Base-by-base conservation (phyloP, 108 stramenopile genomes). In the Nitzschia palea region DNA sequence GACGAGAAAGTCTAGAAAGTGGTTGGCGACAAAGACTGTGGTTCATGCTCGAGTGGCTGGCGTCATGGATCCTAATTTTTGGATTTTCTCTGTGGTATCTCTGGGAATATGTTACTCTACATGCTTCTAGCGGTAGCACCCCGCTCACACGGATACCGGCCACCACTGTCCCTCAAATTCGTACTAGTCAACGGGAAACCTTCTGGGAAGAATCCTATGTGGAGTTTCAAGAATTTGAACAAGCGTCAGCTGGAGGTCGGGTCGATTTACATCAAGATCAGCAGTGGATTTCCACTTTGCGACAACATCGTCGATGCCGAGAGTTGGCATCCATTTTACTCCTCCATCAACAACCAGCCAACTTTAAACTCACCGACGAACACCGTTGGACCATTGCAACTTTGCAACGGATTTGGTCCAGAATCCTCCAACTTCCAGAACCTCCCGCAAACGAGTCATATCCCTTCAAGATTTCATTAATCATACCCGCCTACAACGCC, bases 401-500 rank as follows among this genome's bases (percentile, higher is more conserved):
- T 20, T 54, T 66, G 31, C 32, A 9, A 4, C 51, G 55, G 9
- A 68, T 58, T 2, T 68, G 67, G 67, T 42, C 43, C 18, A 8
- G 18, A 48, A 20, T 48, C 15, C 51, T 71, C 10, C 61, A 44
- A 2, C 29, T 55, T 9, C 29, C 29, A 37, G 55, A 55, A 9
- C 23, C 18, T 12, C 8, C 12, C 14, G 14, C n/a, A 20, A 59
- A 22, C 58, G 2, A 29, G 31, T 8, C 59, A 66, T 43, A 20
- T 4, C n/a, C 70, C 2, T 83, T 62, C 57, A 66, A 71, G 10
- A 79, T 89, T 58, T 85, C 88, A 18, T 35, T 89, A 33, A 83
- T 89, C 44, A 25, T 89, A 25, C 88, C 88, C 31, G 81, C 84
- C 20, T 86, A 67, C 56, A 45, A 48, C 10, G 88, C 86, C 69